These are phyloP conservation scores for Avicennia marina DNA, from an alignment of 257 asterid species.

Conservation along the genomic window DNA sequence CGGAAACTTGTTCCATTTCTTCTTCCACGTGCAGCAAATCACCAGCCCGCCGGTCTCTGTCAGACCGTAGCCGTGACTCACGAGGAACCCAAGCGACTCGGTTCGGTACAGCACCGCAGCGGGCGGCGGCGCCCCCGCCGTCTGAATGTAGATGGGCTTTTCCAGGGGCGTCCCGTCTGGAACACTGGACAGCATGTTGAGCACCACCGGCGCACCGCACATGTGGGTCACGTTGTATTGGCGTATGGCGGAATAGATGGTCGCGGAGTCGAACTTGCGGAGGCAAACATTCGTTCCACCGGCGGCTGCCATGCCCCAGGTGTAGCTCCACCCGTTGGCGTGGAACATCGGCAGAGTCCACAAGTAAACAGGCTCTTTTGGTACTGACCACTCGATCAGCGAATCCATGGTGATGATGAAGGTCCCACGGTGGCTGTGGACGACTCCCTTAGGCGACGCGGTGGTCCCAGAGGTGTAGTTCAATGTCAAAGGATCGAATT, in stretches of 20 bases:
- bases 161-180: slow-evolving; percentile 24
- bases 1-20: slow-evolving; percentile 49
- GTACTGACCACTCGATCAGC: slow-evolving; percentile 50
- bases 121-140: slow-evolving; percentile 82
- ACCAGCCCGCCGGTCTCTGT: slow-evolving; percentile 77
- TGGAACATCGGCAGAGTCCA: slow-evolving; percentile 96
- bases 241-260: slow-evolving; percentile 34
- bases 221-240: slow-evolving; percentile 58
- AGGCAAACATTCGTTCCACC: slow-evolving; percentile 63
- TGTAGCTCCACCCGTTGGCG: slow-evolving; percentile 75
- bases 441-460: slow-evolving; percentile 72
- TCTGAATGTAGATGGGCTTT: slow-evolving; percentile 38
- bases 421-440: slow-evolving; percentile 64
- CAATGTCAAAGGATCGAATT: slow-evolving; percentile 47
- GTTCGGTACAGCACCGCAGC: slow-evolving; percentile 49
- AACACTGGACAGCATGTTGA: slow-evolving; percentile 45
- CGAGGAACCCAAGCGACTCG: slow-evolving; percentile 53
- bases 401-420: slow-evolving; percentile 50
- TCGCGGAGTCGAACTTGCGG: slow-evolving; percentile 47
- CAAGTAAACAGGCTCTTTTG: slow-evolving; percentile 54
- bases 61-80: slow-evolving; percentile 68
- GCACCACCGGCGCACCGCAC: slow-evolving; percentile 86
- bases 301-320: slow-evolving; percentile 81
- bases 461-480: slow-evolving; percentile 89
- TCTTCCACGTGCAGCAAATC: slow-evolving; percentile 56